Base-by-base conservation (phyloP, 2,329 filamentous ascomycete species). In the Acephala macrosclerotiorum region DNA sequence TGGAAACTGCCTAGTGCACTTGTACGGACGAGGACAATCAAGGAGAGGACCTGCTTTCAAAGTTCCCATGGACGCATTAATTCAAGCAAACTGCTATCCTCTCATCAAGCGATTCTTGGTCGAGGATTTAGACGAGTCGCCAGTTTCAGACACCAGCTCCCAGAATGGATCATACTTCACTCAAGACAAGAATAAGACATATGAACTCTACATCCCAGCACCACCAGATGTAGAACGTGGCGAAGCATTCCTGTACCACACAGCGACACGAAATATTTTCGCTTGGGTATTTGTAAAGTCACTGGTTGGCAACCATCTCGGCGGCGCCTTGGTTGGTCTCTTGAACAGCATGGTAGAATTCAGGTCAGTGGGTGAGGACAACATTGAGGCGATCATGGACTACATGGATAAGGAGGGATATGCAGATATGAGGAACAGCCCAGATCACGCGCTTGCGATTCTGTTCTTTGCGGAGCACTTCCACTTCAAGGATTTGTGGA, bases 401-500 rank as follows among this genome's bases (percentile, higher is more conserved):
- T 96, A 92, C 74, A 82, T 91, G 51, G 86, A 92, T 53, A 82
- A 87, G 61, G 85, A 91, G 75, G 91, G 91, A 16, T 95, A 95
- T 72, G 77, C 89, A 8, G 84, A 89, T 65, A 85, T 94, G 74
- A 82, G 84, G 2, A 85, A 88, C 66, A 87, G 88, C 66, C 87
- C 90, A 0, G 84, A 89, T 60, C 88, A 94, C 73, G 89, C 91
- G 0, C 75, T 94, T 42, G 91, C 89, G 0, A 80, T 89, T 53
- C 79, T 95, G 14, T 85, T 85, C 59, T 83, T 93, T 51, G 88
- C 91, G 1, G 92, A 95, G 73, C 80, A 83, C 25, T 89, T 89
- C 69, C 84, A 86, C 60, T 77, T 91, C 29, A 82, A 81, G 61
- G 83, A 87, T n/a, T 78, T 92, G 14, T 95, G 92, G 81, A 84